These are phyloP conservation scores for Penicillium cataractarum DNA, from an alignment of 495 filamentous ascomycete genomes.

Conservation along the genomic window DNA sequence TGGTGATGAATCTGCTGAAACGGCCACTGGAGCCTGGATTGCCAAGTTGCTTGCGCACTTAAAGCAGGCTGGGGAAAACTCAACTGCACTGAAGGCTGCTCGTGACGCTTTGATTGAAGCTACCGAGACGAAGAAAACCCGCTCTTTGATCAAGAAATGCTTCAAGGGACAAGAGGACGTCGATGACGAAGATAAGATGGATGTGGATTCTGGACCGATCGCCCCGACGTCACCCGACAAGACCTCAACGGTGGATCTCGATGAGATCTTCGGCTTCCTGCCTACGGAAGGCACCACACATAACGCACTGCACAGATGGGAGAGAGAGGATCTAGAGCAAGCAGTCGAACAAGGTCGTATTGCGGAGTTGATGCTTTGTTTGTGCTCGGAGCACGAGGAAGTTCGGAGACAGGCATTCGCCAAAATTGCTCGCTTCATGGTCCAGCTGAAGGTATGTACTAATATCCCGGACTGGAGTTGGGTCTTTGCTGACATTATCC, in stretches of 20 bases:
- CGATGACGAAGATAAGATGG: conserved; percentile 27
- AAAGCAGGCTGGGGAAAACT: conserved; percentile 49
- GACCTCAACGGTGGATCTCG: conserved; percentile 32
- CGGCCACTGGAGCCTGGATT: conserved; percentile 58
- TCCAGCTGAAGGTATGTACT: conserved; percentile 59
- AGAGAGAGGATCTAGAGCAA: conserved; percentile 70
- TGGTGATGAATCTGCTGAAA: conserved; percentile 37
- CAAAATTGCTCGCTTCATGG: conserved; percentile 65
- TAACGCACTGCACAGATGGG: conserved; percentile 62
- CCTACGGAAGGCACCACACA: conserved; percentile 46
- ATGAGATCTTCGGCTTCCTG: conserved; percentile 46
- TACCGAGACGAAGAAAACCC: conserved; percentile 42
- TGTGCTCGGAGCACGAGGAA: conserved; percentile 72
- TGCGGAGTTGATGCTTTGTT: conserved; percentile 67
- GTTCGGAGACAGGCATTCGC: conserved; percentile 76
- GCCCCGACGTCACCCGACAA: conserved; percentile 13
- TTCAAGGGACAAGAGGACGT: conserved; percentile 38
- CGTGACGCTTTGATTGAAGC: conserved; percentile 42
- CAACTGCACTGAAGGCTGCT: conserved; percentile 42
- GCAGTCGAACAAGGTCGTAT: conserved; percentile 74
- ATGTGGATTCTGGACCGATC: conserved; percentile 19
- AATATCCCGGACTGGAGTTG: background rate
- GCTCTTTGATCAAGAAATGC: conserved; percentile 46
- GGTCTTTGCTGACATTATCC: background rate
- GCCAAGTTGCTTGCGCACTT: conserved; percentile 50